Evolutionary conservation across 345 rosid species (phyloP).

Genomic region (Lenwebbia sp.): DNA sequence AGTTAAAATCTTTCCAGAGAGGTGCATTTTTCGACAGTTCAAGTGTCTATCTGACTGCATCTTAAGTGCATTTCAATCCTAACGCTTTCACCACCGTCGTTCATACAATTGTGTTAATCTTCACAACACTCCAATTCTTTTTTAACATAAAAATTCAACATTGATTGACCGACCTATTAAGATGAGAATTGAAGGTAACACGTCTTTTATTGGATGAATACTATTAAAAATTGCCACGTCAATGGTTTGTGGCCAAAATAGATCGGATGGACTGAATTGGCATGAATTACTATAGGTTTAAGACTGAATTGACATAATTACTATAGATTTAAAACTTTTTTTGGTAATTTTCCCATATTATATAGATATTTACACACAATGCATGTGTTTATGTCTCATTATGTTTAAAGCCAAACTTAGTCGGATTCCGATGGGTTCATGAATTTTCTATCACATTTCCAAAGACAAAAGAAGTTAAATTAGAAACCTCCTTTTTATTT

Average conservation of each 20-base stretch:
- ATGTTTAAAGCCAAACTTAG: background rate
- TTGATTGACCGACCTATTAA: too few species aligned
- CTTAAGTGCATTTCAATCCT: background rate
- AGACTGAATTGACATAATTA: too few species aligned
- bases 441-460: background rate
- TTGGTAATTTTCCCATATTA: too few species aligned
- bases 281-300: too few species aligned
- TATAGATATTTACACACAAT: background rate
- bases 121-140: background rate
- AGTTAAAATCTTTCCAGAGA: too few species aligned
- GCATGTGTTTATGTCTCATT: background rate
- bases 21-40: background rate
- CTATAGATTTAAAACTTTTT: too few species aligned
- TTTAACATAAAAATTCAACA: background rate
- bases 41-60: background rate
- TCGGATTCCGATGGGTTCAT: background rate
- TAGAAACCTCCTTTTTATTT: background rate
- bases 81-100: background rate
- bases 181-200: too few species aligned
- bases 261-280: too few species aligned
- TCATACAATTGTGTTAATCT: background rate
- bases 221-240: too few species aligned
- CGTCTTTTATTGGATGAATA: too few species aligned
- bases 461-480: background rate
- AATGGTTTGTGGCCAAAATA: rapidly evolving